phyloP scores from a whole-genome alignment of 306 rosid species.

The Fragaria ananassa region DNA sequence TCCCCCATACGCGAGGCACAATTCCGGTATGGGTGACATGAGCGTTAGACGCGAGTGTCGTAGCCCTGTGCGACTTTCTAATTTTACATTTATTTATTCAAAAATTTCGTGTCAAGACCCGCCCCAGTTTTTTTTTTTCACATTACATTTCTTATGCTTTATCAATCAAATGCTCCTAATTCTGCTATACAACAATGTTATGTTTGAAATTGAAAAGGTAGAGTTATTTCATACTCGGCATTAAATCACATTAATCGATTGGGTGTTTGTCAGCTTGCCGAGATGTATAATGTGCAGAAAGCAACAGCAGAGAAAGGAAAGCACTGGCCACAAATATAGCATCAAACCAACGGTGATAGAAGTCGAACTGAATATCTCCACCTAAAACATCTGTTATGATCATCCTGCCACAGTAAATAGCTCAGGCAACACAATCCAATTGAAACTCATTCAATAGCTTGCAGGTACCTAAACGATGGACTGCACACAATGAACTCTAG shows the following conservation, averaged over 20 bases:
- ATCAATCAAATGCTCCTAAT: neutral
- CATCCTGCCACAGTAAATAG: conserved; percentile 50
- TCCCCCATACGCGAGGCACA: no score
- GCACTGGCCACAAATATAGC: conserved; percentile 98
- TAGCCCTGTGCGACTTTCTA: no score
- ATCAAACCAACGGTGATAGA: conserved; percentile 98
- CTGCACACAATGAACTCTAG: neutral
- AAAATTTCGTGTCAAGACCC: no score
- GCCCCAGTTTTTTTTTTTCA: neutral
- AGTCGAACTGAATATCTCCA: conserved; percentile 97
- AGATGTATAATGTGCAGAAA: conserved; percentile 93
- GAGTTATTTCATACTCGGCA: conserved; percentile 17
- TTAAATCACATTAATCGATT: conserved; percentile 47
- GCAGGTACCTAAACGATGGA: neutral
- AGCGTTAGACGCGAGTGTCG: no score
- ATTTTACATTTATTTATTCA: no score
- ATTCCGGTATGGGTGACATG: no score
- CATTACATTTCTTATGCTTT: neutral
- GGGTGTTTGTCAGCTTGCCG: conserved; percentile 97
- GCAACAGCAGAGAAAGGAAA: conserved; percentile 89
- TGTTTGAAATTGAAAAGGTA: conserved; percentile 4
- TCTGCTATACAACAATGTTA: neutral
- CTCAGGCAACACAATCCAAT: conserved; percentile 1
- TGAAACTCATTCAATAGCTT: neutral
- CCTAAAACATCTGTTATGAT: conserved; percentile 98